Evolutionary conservation across 805 yeast species (phyloP), one percentile per base, ranked within the genome.

Genomic region (Middelhovenomyces tepae): DNA sequence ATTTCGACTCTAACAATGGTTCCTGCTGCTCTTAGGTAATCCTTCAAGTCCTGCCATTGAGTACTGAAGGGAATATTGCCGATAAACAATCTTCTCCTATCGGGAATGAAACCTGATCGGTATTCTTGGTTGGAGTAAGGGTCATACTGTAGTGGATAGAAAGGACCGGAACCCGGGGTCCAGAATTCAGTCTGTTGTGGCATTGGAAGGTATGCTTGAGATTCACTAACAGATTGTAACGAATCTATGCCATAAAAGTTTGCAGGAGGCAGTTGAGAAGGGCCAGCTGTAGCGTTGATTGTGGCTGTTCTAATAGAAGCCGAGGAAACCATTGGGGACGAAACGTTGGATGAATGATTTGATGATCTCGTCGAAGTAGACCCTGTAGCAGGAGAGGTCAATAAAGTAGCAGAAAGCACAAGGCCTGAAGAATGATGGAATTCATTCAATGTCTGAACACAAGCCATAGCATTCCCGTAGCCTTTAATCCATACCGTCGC

Each of bases 1-100:
- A 65, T 59, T 32, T 65, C 69, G 16, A 64, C 63, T 7, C 57
- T 45, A 14, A 36, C 31, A 10, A 50, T 41, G 27, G 42, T 45
- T 14, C 51, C 56, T 3, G 50, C 50, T 7, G 43, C 24, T 16
- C 46, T 28, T 28, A 57, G 34, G 27, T 40, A 45, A 24, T 45
- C 57, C 31, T 49, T 43, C 22, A 55, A 44, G 27, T 54, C 58
- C 27, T 40, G 53, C 55, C 56, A 53, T 22, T 46, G 44, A 8
- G 58, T 47, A 4, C 38, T 32, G 30, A 43, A 56, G 11, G 57
- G 57, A 20, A 54, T 46, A 29, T 62, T 56, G 29, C 60, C 60
- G 31, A 55, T 48, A 31, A 50, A 50, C 14, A 57, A 47, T 31
- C 60, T 50, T 29, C 53, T 51, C 34, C 40, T 37, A 34, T 50